These are phyloP conservation scores for Fraxinus paxiana DNA, from an alignment of 305 asterid species.

Conservation along the genomic window DNA sequence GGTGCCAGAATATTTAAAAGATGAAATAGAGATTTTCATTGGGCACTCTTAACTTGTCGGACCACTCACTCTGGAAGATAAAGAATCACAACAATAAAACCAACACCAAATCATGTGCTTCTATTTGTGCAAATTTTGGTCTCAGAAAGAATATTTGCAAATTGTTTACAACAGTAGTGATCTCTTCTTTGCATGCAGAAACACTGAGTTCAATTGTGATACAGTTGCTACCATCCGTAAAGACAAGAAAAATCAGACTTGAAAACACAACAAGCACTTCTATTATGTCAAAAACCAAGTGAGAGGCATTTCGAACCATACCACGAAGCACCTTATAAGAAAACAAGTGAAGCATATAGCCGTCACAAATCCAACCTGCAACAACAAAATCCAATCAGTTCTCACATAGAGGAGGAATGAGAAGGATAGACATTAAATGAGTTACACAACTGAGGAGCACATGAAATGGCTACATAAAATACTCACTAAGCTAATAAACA, in stretches of 20 bases:
- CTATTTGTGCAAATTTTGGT: neutral
- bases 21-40: neutral
- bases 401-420: neutral
- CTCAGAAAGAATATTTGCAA: neutral
- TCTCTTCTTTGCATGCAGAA: neutral
- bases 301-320: slow-evolving; percentile 33
- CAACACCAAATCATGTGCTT: neutral
- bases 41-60: neutral
- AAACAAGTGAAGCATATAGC: slow-evolving; percentile 92
- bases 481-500: neutral
- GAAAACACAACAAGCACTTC: neutral
- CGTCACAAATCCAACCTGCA: slow-evolving; percentile 97
- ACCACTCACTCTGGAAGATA: neutral
- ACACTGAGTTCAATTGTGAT: neutral
- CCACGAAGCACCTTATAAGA: slow-evolving; percentile 85
- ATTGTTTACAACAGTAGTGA: neutral
- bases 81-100: neutral
- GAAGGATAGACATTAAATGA: neutral
- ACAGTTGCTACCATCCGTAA: too few species aligned
- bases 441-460: neutral
- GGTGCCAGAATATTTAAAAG: neutral
- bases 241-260: neutral
- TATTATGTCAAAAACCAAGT: slow-evolving; percentile 4
- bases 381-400: slow-evolving; percentile 21
- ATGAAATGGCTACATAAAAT: neutral